Conservation (phyloP, 345 rosid species). For the Diplotaxis tenuifolia region DNA sequence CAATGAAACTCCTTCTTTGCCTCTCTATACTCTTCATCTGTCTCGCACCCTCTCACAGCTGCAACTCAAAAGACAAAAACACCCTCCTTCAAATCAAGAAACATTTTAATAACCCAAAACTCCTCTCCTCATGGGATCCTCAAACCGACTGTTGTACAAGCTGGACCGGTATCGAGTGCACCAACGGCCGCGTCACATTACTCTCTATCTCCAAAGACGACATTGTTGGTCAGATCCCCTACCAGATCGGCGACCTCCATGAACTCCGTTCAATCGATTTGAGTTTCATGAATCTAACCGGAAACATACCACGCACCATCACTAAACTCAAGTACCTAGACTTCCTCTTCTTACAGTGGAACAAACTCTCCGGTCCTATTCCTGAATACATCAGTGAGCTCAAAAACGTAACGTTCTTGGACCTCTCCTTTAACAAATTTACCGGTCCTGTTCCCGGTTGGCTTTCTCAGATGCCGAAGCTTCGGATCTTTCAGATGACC, state of each 20-base stretch:
- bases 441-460: slow-evolving; percentile 60
- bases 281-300: slow-evolving; percentile 55
- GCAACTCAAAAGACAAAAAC: slow-evolving; percentile 54
- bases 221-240: slow-evolving; percentile 54
- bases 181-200: slow-evolving; percentile 48
- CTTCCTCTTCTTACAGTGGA: slow-evolving; percentile 45
- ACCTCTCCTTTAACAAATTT: slow-evolving; percentile 60
- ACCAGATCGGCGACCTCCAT: slow-evolving; percentile 61
- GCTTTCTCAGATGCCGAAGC: slow-evolving; percentile 54
- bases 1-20: slow-evolving; percentile 27
- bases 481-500: slow-evolving; percentile 52
- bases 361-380: slow-evolving; percentile 51
- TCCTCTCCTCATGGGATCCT: slow-evolving; percentile 68
- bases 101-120: slow-evolving; percentile 54
- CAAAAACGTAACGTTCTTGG: slow-evolving; percentile 50
- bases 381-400: slow-evolving; percentile 54
- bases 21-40: not conserved
- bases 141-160: slow-evolving; percentile 59
- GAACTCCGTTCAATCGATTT: slow-evolving; percentile 49
- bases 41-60: slow-evolving; percentile 35
- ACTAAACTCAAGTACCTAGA: slow-evolving; percentile 58
- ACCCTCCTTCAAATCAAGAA: slow-evolving; percentile 62
- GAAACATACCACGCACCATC: slow-evolving; percentile 58
- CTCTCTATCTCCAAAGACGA: slow-evolving; percentile 52
- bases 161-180: slow-evolving; percentile 70